A percentile compares a stretch with the other conserved stretches of the same genome.
phyloP scores from a whole-genome alignment of 768 basidiomycete species.

The Lentinula guzmanii region DNA sequence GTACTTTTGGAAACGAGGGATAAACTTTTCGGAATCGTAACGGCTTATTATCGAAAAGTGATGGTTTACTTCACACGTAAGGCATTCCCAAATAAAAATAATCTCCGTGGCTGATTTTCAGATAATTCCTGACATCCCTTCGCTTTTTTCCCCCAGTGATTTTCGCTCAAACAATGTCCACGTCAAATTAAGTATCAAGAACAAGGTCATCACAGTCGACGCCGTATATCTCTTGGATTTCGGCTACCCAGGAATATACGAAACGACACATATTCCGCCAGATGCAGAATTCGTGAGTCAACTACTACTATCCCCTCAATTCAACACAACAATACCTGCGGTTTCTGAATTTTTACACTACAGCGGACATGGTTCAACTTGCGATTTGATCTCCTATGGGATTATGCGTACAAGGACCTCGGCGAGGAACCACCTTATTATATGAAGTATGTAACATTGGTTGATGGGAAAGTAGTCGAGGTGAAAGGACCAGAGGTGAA shows the following conservation, averaged over 20 bases:
- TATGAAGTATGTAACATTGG: neutral
- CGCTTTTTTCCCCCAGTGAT: neutral
- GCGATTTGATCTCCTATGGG: neutral
- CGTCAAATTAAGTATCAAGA: neutral
- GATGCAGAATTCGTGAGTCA: neutral
- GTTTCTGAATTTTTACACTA: neutral
- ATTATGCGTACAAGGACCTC: neutral
- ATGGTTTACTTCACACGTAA: neutral
- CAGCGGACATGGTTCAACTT: neutral
- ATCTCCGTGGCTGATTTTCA: neutral
- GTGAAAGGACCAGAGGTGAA: neutral
- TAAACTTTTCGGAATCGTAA: neutral
- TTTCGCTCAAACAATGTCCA: neutral
- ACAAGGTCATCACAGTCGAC: neutral
- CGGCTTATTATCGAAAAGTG: neutral
- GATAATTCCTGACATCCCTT: neutral
- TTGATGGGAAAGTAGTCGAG: neutral
- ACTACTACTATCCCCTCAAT: neutral
- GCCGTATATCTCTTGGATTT: neutral
- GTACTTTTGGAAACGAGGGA: neutral
- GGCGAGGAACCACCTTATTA: neutral
- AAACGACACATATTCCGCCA: neutral
- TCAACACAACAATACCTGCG: neutral
- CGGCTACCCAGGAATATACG: neutral
- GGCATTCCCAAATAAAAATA: neutral